Base-by-base conservation (phyloP, 192 early-diverging fungal genomes). In the Linnemannia elongata region DNA sequence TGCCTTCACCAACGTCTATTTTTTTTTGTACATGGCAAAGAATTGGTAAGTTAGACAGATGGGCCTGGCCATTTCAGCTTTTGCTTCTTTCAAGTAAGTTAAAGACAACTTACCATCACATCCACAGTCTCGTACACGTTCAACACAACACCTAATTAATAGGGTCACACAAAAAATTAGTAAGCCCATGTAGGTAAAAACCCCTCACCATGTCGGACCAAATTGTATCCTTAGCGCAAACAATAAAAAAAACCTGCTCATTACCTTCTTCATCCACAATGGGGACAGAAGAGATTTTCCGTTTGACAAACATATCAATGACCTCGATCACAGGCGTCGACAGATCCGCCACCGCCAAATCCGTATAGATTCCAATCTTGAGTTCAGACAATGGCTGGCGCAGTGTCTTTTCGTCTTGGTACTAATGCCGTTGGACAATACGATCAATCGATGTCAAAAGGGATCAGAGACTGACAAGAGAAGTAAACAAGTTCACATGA, bases 81-180 rank as follows among this genome's bases (percentile, higher is more conserved):
- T 52, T 52, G 20, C 5, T 52, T 20, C 49, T 42, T 17, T 72
- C n/a, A 47, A 39, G 18, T 30, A 33, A 33, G 1, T 3, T 1
- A 33, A 33, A 66, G 18, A 6, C 12, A 38, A 72, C 89, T 75
- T 90, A 98, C 94, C 92, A 99, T 95, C 22, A 98, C 96, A 92
- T 99, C 98, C 24, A 96, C 97, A 69, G 97, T 97, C 83, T 98
- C 98, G 92, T 97, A 99, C 44, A 98, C 98, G 87, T 99, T 97
- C 52, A 98, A 79, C 42, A 99, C 97, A 20, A 92, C 87, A 52
- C 93, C 96, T 93, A 89, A 71, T 68, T 74, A 72, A 66, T 33
- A 66, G 60, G 41, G 45, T 68, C 18, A 45, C 54, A 72, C 39
- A 17, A 70, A 70, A 27, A 27, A 66, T 66, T 66, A 66, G 60